These are phyloP conservation scores for Trypanosoma theileri DNA, from an alignment of 208 protist species.

Conservation along the genomic window DNA sequence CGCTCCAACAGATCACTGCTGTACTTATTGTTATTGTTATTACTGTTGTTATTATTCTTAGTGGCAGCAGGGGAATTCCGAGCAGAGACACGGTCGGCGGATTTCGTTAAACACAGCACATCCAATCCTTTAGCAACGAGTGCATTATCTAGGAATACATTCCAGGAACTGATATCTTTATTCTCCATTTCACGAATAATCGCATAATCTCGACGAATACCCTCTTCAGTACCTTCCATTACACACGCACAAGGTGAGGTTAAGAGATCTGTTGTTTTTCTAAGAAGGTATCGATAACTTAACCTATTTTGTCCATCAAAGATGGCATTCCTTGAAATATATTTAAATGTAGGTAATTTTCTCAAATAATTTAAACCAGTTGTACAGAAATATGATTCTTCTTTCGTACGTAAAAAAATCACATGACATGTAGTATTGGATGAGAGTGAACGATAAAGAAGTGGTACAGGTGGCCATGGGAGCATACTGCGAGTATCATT, in stretches of 20 bases:
- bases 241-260: slow-evolving; percentile 72
- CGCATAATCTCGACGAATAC: slow-evolving; percentile 32
- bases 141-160: slow-evolving; percentile 32
- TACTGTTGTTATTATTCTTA: too few species aligned
- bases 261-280: slow-evolving; percentile 71
- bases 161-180: slow-evolving; percentile 37
- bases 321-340: slow-evolving; percentile 48
- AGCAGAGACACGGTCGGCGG: too few species aligned
- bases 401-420: slow-evolving; percentile 52
- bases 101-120: too few species aligned
- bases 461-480: slow-evolving; percentile 74
- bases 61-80: too few species aligned
- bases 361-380: slow-evolving; percentile 33
- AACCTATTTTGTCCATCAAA: slow-evolving; percentile 35
- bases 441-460: slow-evolving; percentile 48
- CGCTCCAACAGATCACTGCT: too few species aligned
- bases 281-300: slow-evolving; percentile 33
- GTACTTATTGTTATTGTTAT: too few species aligned
- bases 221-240: slow-evolving; percentile 45
- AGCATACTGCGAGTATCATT: slow-evolving; percentile 26
- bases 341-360: slow-evolving; percentile 51
- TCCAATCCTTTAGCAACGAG: neutral
- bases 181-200: slow-evolving; percentile 42
- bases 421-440: slow-evolving; percentile 42
- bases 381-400: slow-evolving; percentile 50